These are phyloP conservation scores for Puccinia coronata DNA, from an alignment of 1,284 basidiomycete species.

Conservation along the genomic window DNA sequence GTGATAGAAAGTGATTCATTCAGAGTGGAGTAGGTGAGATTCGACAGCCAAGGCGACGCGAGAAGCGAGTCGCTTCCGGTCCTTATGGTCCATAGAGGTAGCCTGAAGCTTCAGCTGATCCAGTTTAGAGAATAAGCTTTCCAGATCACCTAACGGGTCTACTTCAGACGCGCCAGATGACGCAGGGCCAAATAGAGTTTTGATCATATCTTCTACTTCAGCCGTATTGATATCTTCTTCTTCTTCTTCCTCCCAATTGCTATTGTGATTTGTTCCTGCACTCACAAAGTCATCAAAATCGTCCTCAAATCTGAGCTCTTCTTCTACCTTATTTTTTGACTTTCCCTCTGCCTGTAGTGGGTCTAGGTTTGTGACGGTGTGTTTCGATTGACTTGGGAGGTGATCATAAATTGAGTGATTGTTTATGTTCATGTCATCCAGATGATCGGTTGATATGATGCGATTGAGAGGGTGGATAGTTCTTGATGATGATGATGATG, in stretches of 20 bases:
- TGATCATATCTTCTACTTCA: no score
- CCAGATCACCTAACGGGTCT: neutral
- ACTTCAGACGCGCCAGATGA: neutral
- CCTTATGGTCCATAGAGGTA: neutral
- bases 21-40: neutral
- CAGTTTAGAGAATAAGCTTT: neutral
- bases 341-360: no score
- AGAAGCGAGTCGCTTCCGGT: conserved; percentile 1
- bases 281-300: conserved; percentile 11
- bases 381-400: no score
- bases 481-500: no score
- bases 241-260: neutral
- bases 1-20: no score
- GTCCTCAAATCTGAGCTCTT: no score
- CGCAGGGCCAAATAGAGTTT: neutral
- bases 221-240: neutral
- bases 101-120: conserved; percentile 2
- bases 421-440: no score
- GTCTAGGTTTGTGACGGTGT: no score
- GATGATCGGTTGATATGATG: no score
- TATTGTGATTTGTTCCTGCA: conserved; percentile 9
- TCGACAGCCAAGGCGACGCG: conserved; percentile 7
- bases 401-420: no score
- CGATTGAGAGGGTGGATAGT: neutral
- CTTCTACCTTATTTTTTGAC: no score